Percentiles rank a stretch among this genome's conserved stretches.
These are phyloP conservation scores for Caloboletus inedulis DNA, from an alignment of 1,284 basidiomycete genomes.

Conservation along the genomic window DNA sequence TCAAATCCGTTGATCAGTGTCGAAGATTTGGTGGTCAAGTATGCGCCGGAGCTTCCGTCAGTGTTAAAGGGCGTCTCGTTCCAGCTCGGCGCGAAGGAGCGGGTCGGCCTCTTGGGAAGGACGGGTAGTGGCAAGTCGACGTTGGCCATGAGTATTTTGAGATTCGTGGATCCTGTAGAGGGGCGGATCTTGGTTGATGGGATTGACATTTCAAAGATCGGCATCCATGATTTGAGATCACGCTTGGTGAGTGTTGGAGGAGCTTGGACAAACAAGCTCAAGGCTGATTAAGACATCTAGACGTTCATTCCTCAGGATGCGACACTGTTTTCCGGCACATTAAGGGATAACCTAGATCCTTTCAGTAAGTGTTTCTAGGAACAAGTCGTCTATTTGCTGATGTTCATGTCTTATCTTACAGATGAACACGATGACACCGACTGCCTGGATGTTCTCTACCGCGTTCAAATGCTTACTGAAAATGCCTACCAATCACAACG, in stretches of 20 bases:
- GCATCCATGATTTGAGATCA: slow-evolving; percentile 79
- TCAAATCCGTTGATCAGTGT: slow-evolving; percentile 53
- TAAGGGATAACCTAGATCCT: slow-evolving; percentile 86
- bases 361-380: slow-evolving; percentile 47
- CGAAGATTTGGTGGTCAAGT: slow-evolving; percentile 76
- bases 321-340: slow-evolving; percentile 82
- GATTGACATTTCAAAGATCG: slow-evolving; percentile 86
- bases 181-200: slow-evolving; percentile 86
- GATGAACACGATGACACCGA: slow-evolving; percentile 80
- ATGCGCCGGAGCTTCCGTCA: slow-evolving; percentile 79
- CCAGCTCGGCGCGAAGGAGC: slow-evolving; percentile 57
- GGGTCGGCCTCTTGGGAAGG: slow-evolving; percentile 71
- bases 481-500: slow-evolving; percentile 44
- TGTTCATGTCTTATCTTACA: slow-evolving; percentile 22
- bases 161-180: slow-evolving; percentile 81
- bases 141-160: slow-evolving; percentile 80
- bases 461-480: slow-evolving; percentile 54
- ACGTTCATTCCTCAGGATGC: slow-evolving; percentile 85
- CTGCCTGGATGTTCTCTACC: slow-evolving; percentile 52
- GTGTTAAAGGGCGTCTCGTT: slow-evolving; percentile 80
- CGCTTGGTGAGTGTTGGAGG: slow-evolving; percentile 50
- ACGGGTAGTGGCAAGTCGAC: slow-evolving; percentile 84
- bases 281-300: slow-evolving; percentile 32
- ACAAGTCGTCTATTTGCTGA: neutral
- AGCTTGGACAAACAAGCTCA: neutral